Percentiles rank a stretch among this genome's conserved stretches.
phyloP scores from a whole-genome alignment of 805 yeast species.

The Pichia nakasei region DNA sequence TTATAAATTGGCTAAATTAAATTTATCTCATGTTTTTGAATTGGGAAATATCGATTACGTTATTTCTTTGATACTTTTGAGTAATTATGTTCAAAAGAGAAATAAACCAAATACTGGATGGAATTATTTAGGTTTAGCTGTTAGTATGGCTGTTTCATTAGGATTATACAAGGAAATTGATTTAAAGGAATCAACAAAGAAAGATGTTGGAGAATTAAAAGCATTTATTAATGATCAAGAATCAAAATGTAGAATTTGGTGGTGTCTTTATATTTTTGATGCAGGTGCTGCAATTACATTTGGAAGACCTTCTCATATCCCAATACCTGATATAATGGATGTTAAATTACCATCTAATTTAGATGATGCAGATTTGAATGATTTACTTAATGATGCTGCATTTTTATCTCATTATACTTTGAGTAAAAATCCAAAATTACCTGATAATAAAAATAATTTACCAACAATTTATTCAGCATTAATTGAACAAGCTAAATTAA shows the following conservation, averaged over 20 bases:
- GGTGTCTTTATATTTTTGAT: conserved; percentile 58
- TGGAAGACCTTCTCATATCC: conserved; percentile 55
- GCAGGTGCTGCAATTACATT: conserved; percentile 55
- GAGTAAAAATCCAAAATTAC: conserved; percentile 10
- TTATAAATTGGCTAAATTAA: conserved; percentile 43
- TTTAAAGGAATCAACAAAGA: conserved; percentile 7
- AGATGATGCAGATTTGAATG: conserved; percentile 33
- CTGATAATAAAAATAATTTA: conserved; percentile 20
- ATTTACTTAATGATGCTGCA: conserved; percentile 18
- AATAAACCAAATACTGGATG: conserved; percentile 63
- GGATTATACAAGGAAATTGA: conserved; percentile 51
- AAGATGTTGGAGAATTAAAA: conserved; percentile 18
- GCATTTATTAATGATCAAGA: conserved; percentile 37
- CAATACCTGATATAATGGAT: conserved; percentile 38
- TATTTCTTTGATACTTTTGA: conserved; percentile 42
- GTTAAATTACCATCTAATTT: conserved; percentile 43
- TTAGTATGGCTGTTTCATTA: conserved; percentile 57
- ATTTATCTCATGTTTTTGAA: conserved; percentile 41
- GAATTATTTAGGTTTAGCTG: conserved; percentile 56
- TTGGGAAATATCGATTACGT: conserved; percentile 49
- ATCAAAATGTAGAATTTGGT: conserved; percentile 55
- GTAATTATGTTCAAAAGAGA: conserved; percentile 55
- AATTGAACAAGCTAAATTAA: conserved; percentile 45
- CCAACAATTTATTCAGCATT: conserved; percentile 54
- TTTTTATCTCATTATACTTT: conserved; percentile 7